Base-by-base conservation (phyloP, 164 flowering plant species). In the Akebia trifoliata region DNA sequence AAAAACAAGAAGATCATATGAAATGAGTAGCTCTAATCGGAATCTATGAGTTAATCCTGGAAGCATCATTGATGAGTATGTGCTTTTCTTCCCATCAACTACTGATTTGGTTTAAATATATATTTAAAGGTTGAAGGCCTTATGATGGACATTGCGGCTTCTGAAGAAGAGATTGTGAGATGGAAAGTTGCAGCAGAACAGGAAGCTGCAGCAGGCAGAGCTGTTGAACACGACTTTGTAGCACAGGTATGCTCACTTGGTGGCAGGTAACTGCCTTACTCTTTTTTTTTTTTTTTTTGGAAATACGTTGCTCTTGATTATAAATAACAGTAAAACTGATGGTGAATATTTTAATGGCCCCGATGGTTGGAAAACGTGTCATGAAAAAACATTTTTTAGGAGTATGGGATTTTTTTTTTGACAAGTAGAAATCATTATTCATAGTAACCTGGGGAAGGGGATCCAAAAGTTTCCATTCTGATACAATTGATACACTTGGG, bases 121-220 rank as follows among this genome's bases (percentile, higher is more conserved):
- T 69, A 34, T 47, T 67, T 31, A 36, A 34, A 88, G 98, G 80
- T 92, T 71, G 95, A 92, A 76, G 98, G 95, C 67, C 90, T 92
- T 67, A 88, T 88, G 98, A 71, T 85, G 81, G 96, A 91, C 63
- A 81, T 88, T 73, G 79, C 93, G 53, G 83, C 89, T 65, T 89
- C 95, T 40, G 96, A 92, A 76, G 96, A 92, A 82, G 98, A 92
- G 72, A 86, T 92, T 56, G 69, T 77, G 12, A 79, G 98, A 66
- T 91, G 96, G 98, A 92, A 92, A 72, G 70, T 72, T 55, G 96
- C 95, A 34, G 98, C 96, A 24, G 93, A 92, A 69, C 83, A 92
- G 65, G 98, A 92, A 74, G 98, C 98, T 58, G 93, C 80, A 59
- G 98, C 95, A 14, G 96, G 98, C 30, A 74, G 74, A 75, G 84